phyloP scores from a whole-genome alignment of 257 asterid genomes.

The Solanum lycopersicoides region DNA sequence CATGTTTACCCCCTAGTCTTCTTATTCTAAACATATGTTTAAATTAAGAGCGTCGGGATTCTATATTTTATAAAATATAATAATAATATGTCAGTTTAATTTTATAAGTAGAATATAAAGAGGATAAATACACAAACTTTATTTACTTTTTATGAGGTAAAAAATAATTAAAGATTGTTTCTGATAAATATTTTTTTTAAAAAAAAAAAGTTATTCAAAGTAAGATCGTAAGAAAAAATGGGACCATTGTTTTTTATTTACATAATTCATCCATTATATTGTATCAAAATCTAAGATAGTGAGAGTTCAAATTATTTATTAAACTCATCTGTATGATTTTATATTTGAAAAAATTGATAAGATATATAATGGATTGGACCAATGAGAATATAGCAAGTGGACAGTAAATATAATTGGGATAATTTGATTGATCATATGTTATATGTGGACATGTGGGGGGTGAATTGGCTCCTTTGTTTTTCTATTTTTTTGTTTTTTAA shows the following conservation, averaged over 20 bases:
- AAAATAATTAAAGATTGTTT: too few species aligned
- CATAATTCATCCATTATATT: background rate
- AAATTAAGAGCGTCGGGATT: background rate
- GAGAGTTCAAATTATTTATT: background rate
- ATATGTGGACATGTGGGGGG: background rate
- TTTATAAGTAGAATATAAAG: background rate
- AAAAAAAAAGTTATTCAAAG: background rate
- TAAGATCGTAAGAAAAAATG: background rate
- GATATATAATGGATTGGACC: background rate
- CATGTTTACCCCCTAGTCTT: background rate
- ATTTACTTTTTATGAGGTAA: background rate
- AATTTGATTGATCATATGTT: background rate
- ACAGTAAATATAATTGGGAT: background rate
- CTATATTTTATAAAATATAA: background rate
- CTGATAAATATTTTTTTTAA: too few species aligned
- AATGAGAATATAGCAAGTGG: background rate
- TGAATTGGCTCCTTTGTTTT: background rate
- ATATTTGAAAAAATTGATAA: background rate
- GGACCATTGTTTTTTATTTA: background rate
- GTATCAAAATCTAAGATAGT: background rate
- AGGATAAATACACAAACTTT: too few species aligned
- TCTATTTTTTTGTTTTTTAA: background rate
- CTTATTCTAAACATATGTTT: background rate
- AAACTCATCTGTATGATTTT: background rate
- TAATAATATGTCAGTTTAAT: background rate